phyloP scores from a whole-genome alignment of 2,329 filamentous ascomycete species.

The Aspergillus awamori region DNA sequence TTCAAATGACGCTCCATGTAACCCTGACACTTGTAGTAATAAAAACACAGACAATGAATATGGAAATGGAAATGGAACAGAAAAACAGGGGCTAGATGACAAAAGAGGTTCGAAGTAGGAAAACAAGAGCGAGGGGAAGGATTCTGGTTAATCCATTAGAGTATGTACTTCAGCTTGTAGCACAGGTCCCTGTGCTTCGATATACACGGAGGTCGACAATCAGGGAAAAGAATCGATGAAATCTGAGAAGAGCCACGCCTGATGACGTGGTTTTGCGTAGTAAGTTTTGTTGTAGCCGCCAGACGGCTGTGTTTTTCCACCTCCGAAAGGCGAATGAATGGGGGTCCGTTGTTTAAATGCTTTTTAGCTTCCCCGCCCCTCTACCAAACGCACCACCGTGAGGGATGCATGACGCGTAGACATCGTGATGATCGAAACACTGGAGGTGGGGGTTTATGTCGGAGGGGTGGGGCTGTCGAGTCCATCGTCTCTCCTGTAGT shows the following conservation, averaged over 20 bases:
- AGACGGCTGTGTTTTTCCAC: not conserved
- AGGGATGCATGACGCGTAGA: constrained; percentile 7
- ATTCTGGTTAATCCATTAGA: constrained; percentile 14
- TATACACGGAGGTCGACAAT: constrained; percentile 15
- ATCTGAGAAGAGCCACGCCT: not conserved
- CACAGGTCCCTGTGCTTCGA: constrained; percentile 13
- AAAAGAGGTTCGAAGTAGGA: constrained; percentile 3
- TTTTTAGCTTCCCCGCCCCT: not conserved
- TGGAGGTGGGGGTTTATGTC: not conserved
- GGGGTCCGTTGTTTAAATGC: not conserved
- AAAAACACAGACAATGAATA: constrained; percentile 6
- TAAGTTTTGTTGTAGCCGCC: not conserved
- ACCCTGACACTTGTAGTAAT: constrained; percentile 10
- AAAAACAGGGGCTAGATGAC: not conserved
- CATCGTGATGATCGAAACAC: not conserved
- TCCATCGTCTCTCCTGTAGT: constrained; percentile 12
- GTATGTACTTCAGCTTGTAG: constrained; percentile 19
- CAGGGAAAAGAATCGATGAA: not conserved
- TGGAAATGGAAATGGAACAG: no score
- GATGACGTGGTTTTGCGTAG: not conserved
- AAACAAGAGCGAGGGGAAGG: constrained; percentile 8
- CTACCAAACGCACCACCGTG: not conserved
- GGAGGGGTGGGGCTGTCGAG: constrained; percentile 13
- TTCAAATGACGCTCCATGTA: constrained; percentile 8
- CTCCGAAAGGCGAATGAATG: not conserved